phyloP scores from a whole-genome alignment of 176 grass and related monocot species.

The Musa troglodytarum region DNA sequence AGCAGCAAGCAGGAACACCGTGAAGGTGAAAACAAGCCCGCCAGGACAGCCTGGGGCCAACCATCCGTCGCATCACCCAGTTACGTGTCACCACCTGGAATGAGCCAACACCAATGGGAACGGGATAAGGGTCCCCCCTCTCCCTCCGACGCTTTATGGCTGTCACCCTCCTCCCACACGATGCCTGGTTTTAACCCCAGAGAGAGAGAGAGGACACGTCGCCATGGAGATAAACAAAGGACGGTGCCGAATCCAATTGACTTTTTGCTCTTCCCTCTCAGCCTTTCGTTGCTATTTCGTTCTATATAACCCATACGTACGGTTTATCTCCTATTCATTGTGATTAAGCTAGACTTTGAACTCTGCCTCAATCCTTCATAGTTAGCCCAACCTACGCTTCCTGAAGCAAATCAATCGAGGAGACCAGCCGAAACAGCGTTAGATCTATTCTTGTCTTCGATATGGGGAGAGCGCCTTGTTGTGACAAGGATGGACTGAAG shows the following conservation, averaged over 20 bases:
- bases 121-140: not conserved
- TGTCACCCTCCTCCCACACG: not conserved
- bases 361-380: not conserved
- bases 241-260: slow-evolving; percentile 92
- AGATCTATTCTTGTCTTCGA: not conserved
- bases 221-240: slow-evolving; percentile 51
- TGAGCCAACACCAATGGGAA: not conserved
- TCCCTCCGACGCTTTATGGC: not conserved
- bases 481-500: slow-evolving; percentile 79
- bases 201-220: slow-evolving; percentile 42
- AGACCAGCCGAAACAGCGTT: not conserved
- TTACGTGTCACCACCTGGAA: slow-evolving; percentile 2
- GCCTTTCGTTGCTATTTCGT: slow-evolving; percentile 2
- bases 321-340: slow-evolving; percentile 15
- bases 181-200: not conserved
- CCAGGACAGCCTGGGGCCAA: not conserved
- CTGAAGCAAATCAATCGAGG: not conserved
- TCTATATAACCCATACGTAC: slow-evolving; percentile 51
- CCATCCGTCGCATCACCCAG: not conserved
- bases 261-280: slow-evolving; percentile 27
- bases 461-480: slow-evolving; percentile 91
- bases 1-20: not conserved
- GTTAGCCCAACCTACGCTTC: slow-evolving; percentile 12
- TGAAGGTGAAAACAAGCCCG: slow-evolving; percentile 8
- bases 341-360: too few relatives aligned